A percentile compares a stretch with the other conserved stretches of the same genome.
These are phyloP conservation scores for Trametes cubensis DNA, from an alignment of 768 basidiomycete species.

Conservation along the genomic window DNA sequence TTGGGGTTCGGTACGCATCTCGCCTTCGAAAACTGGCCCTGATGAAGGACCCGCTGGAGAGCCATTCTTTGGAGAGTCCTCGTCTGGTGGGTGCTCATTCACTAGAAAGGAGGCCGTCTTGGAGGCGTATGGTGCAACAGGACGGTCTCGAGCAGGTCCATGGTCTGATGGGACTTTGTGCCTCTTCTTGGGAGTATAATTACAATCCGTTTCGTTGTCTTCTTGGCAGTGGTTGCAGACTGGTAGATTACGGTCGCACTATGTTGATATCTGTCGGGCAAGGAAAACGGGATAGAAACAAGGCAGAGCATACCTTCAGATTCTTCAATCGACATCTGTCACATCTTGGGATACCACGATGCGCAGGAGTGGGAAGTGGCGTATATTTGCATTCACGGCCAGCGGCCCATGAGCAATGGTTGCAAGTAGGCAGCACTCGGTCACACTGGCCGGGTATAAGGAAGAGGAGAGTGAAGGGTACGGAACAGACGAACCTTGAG, in stretches of 20 bases:
- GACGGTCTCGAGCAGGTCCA: constrained; percentile 39
- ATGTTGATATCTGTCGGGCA: constrained; percentile 11
- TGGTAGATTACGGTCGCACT: constrained; percentile 76
- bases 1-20: constrained; percentile 31
- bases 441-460: constrained; percentile 54
- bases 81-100: constrained; percentile 20
- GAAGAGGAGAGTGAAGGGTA: constrained; percentile 12
- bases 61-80: constrained; percentile 21
- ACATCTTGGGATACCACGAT: constrained; percentile 73
- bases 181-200: constrained; percentile 74
- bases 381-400: constrained; percentile 73
- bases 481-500: constrained; percentile 55
- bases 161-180: constrained; percentile 55
- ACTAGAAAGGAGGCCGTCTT: constrained; percentile 54
- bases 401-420: constrained; percentile 68
- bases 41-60: constrained; percentile 23
- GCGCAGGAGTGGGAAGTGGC: constrained; percentile 73
- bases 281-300: constrained; percentile 1
- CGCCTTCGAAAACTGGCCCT: constrained; percentile 28
- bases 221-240: constrained; percentile 70
- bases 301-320: constrained; percentile 53
- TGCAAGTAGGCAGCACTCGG: constrained; percentile 69
- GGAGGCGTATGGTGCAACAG: constrained; percentile 44
- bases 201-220: constrained; percentile 56
- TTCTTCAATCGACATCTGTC: constrained; percentile 70